These are phyloP conservation scores for Aureobasidium pullulans DNA, from an alignment of 2,329 filamentous ascomycete genomes.

Conservation along the genomic window DNA sequence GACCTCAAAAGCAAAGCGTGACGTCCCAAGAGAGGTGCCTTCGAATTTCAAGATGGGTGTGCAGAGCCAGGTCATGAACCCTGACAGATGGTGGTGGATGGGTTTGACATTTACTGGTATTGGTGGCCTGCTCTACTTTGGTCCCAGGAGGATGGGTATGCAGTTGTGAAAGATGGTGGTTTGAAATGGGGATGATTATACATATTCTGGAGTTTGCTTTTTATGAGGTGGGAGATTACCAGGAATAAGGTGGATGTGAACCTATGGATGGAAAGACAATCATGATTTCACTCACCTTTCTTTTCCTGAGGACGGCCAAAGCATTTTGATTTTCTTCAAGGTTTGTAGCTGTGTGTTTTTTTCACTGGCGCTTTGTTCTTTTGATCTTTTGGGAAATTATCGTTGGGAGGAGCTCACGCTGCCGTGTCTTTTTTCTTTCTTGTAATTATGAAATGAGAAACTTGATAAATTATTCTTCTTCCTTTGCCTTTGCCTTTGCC, in stretches of 20 bases:
- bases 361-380: neutral
- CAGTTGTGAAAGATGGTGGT: neutral
- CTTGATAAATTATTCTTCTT: neutral
- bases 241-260: too few relatives aligned
- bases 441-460: conserved; percentile 7
- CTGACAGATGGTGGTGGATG: conserved; percentile 45
- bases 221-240: neutral
- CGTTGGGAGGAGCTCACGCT: neutral
- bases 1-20: conserved; percentile 19
- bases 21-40: conserved; percentile 27
- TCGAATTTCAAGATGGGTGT: conserved; percentile 32
- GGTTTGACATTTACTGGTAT: conserved; percentile 41
- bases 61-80: conserved; percentile 28
- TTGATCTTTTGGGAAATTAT: neutral
- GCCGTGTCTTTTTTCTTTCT: neutral
- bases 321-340: neutral
- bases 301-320: neutral
- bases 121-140: conserved; percentile 42
- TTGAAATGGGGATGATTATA: neutral
- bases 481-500: neutral
- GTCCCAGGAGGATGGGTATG: conserved; percentile 28
- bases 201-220: neutral
- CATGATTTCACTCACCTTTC: neutral
- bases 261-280: neutral
- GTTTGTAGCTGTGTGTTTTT: neutral